Evolutionary conservation across 495 filamentous ascomycete species (phyloP).

Genomic region (Ascodesmis nigricans): DNA sequence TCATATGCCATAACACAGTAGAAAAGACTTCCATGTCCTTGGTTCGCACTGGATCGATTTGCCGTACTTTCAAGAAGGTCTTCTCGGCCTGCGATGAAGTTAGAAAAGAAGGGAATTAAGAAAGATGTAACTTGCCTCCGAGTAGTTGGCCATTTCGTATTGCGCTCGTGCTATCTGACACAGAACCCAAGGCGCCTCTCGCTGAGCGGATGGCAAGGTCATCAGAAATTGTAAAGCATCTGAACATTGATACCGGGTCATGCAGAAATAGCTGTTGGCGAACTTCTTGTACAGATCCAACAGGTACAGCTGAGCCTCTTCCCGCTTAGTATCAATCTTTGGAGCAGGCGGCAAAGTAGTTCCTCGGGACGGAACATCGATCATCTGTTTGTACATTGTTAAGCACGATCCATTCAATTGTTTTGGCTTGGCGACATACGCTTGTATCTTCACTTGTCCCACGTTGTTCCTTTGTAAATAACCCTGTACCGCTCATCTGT

Average conservation of each 20-base stretch:
- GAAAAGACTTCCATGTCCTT: slow-evolving; percentile 97
- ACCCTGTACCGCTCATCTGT: too few species aligned
- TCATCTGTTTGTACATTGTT: slow-evolving; percentile 22
- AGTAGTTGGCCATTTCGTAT: slow-evolving; percentile 69
- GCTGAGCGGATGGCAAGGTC: slow-evolving; percentile 46
- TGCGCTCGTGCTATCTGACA: slow-evolving; percentile 71
- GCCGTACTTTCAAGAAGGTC: slow-evolving; percentile 52
- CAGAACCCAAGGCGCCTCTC: slow-evolving; percentile 88
- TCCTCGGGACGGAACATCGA: slow-evolving; percentile 26
- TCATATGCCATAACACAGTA: slow-evolving; percentile 89
- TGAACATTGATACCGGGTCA: slow-evolving; percentile 54
- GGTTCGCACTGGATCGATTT: slow-evolving; percentile 51
- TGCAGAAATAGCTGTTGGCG: slow-evolving; percentile 51
- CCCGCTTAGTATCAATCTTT: slow-evolving; percentile 29
- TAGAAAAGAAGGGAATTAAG: too few species aligned
- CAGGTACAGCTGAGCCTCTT: slow-evolving; percentile 55
- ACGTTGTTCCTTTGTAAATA: slow-evolving; percentile 15
- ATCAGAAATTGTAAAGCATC: slow-evolving; percentile 52
- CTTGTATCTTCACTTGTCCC: too few species aligned
- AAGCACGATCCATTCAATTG: too few species aligned
- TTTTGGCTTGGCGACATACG: too few species aligned
- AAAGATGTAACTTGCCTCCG: slow-evolving; percentile 32
- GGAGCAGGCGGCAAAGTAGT: slow-evolving; percentile 8
- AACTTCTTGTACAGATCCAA: slow-evolving; percentile 66
- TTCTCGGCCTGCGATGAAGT: slow-evolving; percentile 47